Base-by-base conservation (phyloP, 805 yeast genomes). In the Candida saitoana region DNA sequence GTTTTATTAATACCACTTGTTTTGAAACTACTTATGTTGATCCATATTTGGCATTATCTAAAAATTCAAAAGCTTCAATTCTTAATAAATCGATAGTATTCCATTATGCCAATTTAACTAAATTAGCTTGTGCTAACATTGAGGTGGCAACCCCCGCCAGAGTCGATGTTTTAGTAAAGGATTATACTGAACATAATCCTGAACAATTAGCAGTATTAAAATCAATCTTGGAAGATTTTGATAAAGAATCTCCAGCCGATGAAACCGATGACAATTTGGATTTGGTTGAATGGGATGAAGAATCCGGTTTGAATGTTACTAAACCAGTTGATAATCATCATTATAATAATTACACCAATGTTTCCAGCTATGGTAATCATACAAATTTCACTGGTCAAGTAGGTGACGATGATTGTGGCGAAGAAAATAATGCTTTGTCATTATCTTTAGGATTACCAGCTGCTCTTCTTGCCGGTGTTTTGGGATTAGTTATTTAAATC, bases 1-100 rank as follows among this genome's bases (percentile, higher is more conserved):
- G 91, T 9, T 74, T 65, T 63, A 80, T 84, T 54, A 74, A 82
- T 55, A 73, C 86, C 16, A 82, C 87, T 9, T 82, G 87, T 56
- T 81, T 77, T 59, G 83, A 81, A 59, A 66, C 78, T 20, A 69
- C 71, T 45, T 84, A 80, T 57, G 63, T 70, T 44, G 90, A 84
- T 54, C 83, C 82, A 5, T 84, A 73, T 58, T 59, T 84, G 41
- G 80, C 89, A 0, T 71, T 84, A 58, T 72, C 80, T 52, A 74
- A 76, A 29, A 59, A 62, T 37, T 70, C 78, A 36, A 72, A 74
- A 35, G 73, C 85, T n/a, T 77, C 72, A 52, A 68, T 83, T 51
- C 77, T 82, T 45, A 82, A 81, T 16, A 69, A 64, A 44, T 71
- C 87, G 2, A 60, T 81, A 40, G 74, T 70, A 38, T 69, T 82